Evolutionary conservation across 129 eudicot species (phyloP).

Genomic region (Calendula officinalis): DNA sequence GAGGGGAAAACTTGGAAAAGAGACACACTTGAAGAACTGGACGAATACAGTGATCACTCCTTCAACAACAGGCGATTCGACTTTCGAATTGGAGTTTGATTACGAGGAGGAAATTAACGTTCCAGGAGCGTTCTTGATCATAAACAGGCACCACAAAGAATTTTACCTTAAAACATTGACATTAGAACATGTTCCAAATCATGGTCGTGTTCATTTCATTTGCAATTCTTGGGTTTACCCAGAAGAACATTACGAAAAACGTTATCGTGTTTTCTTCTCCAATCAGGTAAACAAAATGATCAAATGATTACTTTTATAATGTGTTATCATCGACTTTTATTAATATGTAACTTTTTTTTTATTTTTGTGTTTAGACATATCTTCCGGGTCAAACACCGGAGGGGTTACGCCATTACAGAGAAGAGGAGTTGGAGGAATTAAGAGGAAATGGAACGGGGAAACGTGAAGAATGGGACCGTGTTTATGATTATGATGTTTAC

Average conservation of each 20-base stretch:
- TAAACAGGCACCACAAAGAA: conserved; percentile 45
- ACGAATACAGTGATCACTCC: background rate
- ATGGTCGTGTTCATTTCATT: conserved; percentile 47
- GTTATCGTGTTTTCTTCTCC: conserved; percentile 53
- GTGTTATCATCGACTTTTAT: background rate
- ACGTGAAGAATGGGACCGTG: conserved; percentile 42
- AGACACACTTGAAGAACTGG: conserved; percentile 43
- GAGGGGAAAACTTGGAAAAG: conserved; percentile 51
- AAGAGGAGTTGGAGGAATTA: conserved; percentile 20
- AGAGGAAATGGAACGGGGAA: conserved; percentile 43
- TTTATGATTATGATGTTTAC: conserved; percentile 52
- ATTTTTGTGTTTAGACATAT: conserved; percentile 28
- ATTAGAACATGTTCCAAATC: conserved; percentile 37
- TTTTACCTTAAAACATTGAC: conserved; percentile 61
- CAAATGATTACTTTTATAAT: no score
- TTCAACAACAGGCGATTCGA: conserved; percentile 31
- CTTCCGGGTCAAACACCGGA: conserved; percentile 43
- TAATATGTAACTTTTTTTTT: background rate
- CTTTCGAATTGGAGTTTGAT: conserved; percentile 44
- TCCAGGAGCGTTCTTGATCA: conserved; percentile 59
- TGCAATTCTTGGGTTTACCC: conserved; percentile 80
- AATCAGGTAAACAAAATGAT: conserved; percentile 39
- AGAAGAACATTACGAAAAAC: conserved; percentile 12
- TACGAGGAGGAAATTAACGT: conserved; percentile 44
- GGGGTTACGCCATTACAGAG: conserved; percentile 26